A percentile compares a stretch with the other conserved stretches of the same genome.
Conservation (phyloP, 2,329 filamentous ascomycete genomes). For the Cercospora sesami region DNA sequence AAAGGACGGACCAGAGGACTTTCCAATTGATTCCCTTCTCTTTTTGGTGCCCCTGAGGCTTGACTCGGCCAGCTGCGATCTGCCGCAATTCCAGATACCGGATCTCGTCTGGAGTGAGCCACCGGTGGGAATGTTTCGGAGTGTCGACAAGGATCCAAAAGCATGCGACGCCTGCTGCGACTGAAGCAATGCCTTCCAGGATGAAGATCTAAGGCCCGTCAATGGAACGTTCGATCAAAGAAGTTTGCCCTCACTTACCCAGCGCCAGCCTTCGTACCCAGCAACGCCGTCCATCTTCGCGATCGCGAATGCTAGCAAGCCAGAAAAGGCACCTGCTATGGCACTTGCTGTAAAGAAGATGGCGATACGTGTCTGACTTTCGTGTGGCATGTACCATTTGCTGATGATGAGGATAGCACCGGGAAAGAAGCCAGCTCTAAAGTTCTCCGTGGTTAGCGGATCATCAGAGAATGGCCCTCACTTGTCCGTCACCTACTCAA, state of each 20-base stretch:
- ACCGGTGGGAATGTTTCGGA: conserved; percentile 31
- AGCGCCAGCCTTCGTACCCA: conserved; percentile 26
- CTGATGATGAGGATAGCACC: conserved; percentile 24
- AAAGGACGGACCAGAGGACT: conserved; percentile 41
- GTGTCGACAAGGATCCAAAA: conserved; percentile 58
- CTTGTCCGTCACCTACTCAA: not conserved
- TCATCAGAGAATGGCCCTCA: no score
- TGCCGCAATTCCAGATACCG: conserved; percentile 21
- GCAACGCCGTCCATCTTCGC: conserved; percentile 44
- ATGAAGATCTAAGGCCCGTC: conserved; percentile 46
- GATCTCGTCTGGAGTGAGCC: conserved; percentile 28
- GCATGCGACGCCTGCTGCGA: conserved; percentile 54
- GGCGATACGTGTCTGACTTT: conserved; percentile 29
- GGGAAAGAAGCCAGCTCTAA: not conserved
- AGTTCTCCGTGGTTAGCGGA: not conserved
- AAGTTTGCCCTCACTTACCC: conserved; percentile 26
- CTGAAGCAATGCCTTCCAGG: conserved; percentile 58
- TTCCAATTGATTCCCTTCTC: not conserved
- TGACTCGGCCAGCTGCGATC: not conserved
- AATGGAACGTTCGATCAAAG: not conserved
- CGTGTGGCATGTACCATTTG: conserved; percentile 26
- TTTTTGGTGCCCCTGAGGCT: not conserved
- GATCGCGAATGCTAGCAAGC: conserved; percentile 32
- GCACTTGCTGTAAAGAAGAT: conserved; percentile 30
- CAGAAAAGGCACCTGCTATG: conserved; percentile 28